Conservation (phyloP, 768 basidiomycete species). For the Cystofilobasidium capitatum region DNA sequence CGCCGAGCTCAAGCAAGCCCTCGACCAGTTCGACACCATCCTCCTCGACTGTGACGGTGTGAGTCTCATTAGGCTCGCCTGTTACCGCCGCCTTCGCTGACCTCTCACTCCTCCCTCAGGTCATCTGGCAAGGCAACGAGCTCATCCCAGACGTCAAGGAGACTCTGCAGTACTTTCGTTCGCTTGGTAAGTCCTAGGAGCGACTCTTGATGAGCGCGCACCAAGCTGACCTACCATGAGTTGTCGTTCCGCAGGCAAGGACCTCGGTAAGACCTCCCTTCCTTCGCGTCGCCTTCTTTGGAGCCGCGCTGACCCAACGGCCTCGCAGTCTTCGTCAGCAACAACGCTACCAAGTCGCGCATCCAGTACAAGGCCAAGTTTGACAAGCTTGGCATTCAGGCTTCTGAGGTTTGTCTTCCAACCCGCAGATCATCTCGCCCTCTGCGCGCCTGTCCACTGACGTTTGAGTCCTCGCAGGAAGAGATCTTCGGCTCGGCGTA, state of each 20-base stretch:
- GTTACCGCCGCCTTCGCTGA: neutral
- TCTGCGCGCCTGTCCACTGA: neutral
- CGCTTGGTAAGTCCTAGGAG: slow-evolving; percentile 50
- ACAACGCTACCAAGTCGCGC: slow-evolving; percentile 92
- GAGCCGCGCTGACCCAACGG: neutral
- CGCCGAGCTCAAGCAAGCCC: slow-evolving; percentile 3
- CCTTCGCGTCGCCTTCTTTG: too few relatives aligned
- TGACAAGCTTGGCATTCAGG: slow-evolving; percentile 76
- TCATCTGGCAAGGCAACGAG: slow-evolving; percentile 77
- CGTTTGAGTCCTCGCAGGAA: slow-evolving; percentile 49
- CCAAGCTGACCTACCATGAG: neutral
- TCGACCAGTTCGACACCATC: slow-evolving; percentile 74
- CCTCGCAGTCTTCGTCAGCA: slow-evolving; percentile 72
- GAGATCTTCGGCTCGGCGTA: slow-evolving; percentile 96
- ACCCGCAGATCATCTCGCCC: neutral
- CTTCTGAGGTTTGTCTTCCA: slow-evolving; percentile 57
- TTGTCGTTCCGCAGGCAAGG: slow-evolving; percentile 52
- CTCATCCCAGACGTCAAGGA: slow-evolving; percentile 68
- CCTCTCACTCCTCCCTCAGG: slow-evolving; percentile 35
- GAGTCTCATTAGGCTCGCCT: neutral
- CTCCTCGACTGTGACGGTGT: slow-evolving; percentile 87
- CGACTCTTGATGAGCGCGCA: neutral
- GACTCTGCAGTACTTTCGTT: slow-evolving; percentile 62
- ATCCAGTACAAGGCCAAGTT: slow-evolving; percentile 81
- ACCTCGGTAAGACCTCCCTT: slow-evolving; percentile 41